Evolutionary conservation across 2,329 filamentous ascomycete species (phyloP).

Genomic region (Aspergillus luchuensis): DNA sequence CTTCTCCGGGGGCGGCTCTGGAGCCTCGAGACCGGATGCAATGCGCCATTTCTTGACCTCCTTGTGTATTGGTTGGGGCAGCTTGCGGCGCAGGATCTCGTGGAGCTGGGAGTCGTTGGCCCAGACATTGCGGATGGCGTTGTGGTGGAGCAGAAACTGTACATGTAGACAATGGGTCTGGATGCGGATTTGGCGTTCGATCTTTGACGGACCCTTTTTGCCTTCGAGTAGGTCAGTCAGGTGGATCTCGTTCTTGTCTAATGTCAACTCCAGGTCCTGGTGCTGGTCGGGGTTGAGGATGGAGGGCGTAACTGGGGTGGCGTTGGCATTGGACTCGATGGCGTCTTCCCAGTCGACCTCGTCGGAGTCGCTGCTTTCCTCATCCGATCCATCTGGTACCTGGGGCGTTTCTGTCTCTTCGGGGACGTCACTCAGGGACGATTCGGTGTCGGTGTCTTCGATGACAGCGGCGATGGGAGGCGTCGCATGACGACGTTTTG

Average conservation of each 20-base stretch:
- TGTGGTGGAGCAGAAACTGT: slow-evolving; percentile 84
- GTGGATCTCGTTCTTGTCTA: slow-evolving; percentile 58
- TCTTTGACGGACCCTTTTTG: slow-evolving; percentile 85
- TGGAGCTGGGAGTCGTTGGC: slow-evolving; percentile 76
- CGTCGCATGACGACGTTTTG: slow-evolving; percentile 39
- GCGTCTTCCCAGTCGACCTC: slow-evolving; percentile 63
- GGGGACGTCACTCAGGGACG: slow-evolving; percentile 41
- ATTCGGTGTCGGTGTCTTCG: slow-evolving; percentile 36
- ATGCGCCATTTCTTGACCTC: slow-evolving; percentile 74
- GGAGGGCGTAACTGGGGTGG: slow-evolving; percentile 27
- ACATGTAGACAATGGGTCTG: slow-evolving; percentile 88
- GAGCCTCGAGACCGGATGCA: slow-evolving; percentile 62
- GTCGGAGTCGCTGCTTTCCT: slow-evolving; percentile 58
- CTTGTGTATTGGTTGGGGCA: slow-evolving; percentile 68
- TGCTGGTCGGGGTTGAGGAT: slow-evolving; percentile 51
- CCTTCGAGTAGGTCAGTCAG: slow-evolving; percentile 62
- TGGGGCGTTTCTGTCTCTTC: slow-evolving; percentile 24
- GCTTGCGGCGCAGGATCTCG: slow-evolving; percentile 71
- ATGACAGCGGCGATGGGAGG: slow-evolving; percentile 25
- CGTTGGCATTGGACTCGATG: slow-evolving; percentile 40
- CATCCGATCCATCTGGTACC: slow-evolving; percentile 40
- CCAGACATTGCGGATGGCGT: slow-evolving; percentile 82
- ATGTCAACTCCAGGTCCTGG: slow-evolving; percentile 73
- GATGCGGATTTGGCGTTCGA: slow-evolving; percentile 75
- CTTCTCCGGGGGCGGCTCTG: slow-evolving; percentile 43